These are phyloP conservation scores for Calophaca sinica DNA, from an alignment of 306 rosid genomes.

Conservation along the genomic window DNA sequence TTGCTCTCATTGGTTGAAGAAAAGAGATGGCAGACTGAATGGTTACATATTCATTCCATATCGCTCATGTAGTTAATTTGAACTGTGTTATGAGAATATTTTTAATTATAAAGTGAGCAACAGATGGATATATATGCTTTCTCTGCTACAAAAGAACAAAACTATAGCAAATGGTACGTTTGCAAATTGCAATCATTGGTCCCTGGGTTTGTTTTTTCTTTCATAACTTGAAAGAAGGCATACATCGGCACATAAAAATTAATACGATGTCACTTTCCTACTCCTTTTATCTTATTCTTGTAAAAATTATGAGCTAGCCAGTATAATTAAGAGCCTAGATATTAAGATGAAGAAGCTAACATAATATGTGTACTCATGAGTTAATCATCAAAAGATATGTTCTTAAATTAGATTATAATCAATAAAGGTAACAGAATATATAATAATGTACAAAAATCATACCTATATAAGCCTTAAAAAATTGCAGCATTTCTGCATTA, in stretches of 20 bases:
- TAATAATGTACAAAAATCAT: conserved; percentile 58
- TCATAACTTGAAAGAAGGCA: conserved; percentile 28
- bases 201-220: conserved; percentile 25
- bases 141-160: conserved; percentile 37
- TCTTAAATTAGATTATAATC: conserved; percentile 35
- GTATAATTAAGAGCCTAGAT: not conserved
- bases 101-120: not conserved
- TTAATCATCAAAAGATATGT: conserved; percentile 38
- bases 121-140: not conserved
- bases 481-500: conserved; percentile 75
- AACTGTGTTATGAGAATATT: no score
- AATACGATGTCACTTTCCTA: conserved; percentile 29
- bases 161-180: conserved; percentile 32
- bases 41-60: no score
- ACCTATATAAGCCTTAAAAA: conserved; percentile 67
- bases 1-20: no score
- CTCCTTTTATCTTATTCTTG: not conserved
- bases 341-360: conserved; percentile 22
- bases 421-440: conserved; percentile 44
- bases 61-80: no score
- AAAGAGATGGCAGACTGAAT: no score
- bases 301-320: not conserved
- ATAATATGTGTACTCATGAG: conserved; percentile 35
- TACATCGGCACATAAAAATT: conserved; percentile 8
- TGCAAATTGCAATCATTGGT: conserved; percentile 35